Percentiles rank a stretch among this genome's conserved stretches.
Evolutionary conservation across 805 yeast genomes (phyloP).

Genomic region (Ogataea naganishii): DNA sequence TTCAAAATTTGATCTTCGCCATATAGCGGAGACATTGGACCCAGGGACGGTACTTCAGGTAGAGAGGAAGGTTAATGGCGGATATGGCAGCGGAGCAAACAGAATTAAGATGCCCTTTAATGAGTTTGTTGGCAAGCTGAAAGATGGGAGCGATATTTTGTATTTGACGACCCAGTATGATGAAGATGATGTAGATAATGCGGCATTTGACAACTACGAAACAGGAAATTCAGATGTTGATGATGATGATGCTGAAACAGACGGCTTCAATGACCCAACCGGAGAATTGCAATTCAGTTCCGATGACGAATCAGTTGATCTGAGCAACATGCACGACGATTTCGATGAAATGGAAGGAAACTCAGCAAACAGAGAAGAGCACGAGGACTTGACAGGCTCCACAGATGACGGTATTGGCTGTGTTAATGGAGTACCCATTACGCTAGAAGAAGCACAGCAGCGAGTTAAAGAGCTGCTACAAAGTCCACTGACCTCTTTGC

Average conservation of each 20-base stretch:
- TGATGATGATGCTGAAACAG: slow-evolving; percentile 18
- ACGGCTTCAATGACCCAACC: too few species aligned
- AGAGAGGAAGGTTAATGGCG: slow-evolving; percentile 49
- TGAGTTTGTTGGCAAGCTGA: slow-evolving; percentile 36
- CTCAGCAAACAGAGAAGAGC: slow-evolving; percentile 16
- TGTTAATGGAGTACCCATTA: slow-evolving; percentile 20
- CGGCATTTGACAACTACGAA: slow-evolving; percentile 13
- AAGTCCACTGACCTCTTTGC: slow-evolving; percentile 48
- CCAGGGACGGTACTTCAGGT: slow-evolving; percentile 33
- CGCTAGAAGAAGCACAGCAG: slow-evolving; percentile 25
- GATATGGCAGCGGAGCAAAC: slow-evolving; percentile 59
- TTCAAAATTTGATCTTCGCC: slow-evolving; percentile 23
- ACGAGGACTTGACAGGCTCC: slow-evolving; percentile 8
- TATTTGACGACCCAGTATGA: slow-evolving; percentile 67
- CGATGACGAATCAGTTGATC: slow-evolving; percentile 32
- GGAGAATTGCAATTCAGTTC: too few species aligned
- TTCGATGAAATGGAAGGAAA: slow-evolving; percentile 29
- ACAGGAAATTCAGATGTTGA: slow-evolving; percentile 11
- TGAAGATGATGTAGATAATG: slow-evolving; percentile 32
- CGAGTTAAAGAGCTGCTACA: slow-evolving; percentile 46
- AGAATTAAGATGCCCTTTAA: slow-evolving; percentile 42
- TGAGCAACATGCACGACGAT: slow-evolving; percentile 39
- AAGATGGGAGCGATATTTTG: slow-evolving; percentile 33
- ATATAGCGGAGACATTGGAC: slow-evolving; percentile 27
- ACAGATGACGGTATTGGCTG: slow-evolving; percentile 9